phyloP scores from a whole-genome alignment of 2,329 filamentous ascomycete genomes.

The Madurella mycetomatis region DNA sequence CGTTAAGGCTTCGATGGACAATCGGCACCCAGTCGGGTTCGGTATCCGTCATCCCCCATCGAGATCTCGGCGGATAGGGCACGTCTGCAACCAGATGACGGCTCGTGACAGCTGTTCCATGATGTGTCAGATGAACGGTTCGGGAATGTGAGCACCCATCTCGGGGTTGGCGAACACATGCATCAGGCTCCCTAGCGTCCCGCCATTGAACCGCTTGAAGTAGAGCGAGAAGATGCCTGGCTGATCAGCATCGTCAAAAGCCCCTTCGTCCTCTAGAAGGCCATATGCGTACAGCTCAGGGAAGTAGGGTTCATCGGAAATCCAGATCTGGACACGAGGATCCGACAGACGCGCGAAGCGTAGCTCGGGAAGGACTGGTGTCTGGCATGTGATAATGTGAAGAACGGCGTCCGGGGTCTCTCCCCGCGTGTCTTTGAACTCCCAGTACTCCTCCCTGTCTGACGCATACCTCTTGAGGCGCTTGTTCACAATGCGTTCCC shows the following conservation, averaged over 20 bases:
- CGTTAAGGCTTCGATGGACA: conserved; percentile 8
- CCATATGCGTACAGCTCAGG: conserved; percentile 11
- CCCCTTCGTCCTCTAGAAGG: neutral
- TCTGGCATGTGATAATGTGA: neutral
- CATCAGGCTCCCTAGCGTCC: conserved; percentile 10
- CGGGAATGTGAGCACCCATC: conserved; percentile 5
- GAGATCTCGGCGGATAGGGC: neutral
- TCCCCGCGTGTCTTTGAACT: neutral
- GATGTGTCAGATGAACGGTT: conserved; percentile 21
- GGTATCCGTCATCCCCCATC: neutral
- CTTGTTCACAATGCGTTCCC: conserved; percentile 10
- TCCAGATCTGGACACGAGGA: neutral
- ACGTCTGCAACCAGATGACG: conserved; percentile 11
- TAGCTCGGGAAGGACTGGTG: conserved; percentile 1
- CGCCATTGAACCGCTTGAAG: conserved; percentile 15
- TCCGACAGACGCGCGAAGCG: conserved; percentile 12
- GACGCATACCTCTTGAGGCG: neutral
- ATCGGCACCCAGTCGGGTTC: conserved; percentile 5
- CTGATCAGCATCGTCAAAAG: too few species aligned
- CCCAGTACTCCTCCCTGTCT: neutral
- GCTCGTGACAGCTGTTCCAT: conserved; percentile 16
- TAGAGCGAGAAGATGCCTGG: conserved; percentile 11
- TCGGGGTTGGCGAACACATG: conserved; percentile 5
- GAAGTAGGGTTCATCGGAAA: conserved; percentile 14
- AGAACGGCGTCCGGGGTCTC: too few species aligned